Percentiles rank a stretch among this genome's conserved stretches.
Evolutionary conservation across 2,329 filamentous ascomycete species (phyloP).

Genomic region (Sclerotinia minor): DNA sequence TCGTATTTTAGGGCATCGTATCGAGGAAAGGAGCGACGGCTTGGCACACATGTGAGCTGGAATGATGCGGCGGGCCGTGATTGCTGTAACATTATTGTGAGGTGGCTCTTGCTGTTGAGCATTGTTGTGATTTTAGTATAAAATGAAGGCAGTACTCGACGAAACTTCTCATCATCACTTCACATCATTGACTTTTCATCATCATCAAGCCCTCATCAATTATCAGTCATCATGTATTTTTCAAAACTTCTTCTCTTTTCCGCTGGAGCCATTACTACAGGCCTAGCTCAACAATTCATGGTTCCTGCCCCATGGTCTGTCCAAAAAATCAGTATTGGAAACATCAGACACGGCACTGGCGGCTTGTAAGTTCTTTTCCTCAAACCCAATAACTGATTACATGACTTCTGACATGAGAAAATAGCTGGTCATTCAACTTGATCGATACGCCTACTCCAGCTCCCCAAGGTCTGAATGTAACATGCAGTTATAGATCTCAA

Average conservation of each 20-base stretch:
- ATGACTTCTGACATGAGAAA: background rate
- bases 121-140: background rate
- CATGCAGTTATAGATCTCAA: slow-evolving; percentile 26
- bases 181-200: background rate
- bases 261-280: background rate
- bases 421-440: slow-evolving; percentile 31
- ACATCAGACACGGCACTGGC: slow-evolving; percentile 32
- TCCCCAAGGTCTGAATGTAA: slow-evolving; percentile 32
- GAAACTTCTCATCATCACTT: background rate
- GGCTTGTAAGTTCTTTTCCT: slow-evolving; percentile 26
- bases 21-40: background rate
- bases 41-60: slow-evolving; percentile 4
- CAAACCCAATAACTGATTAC: background rate
- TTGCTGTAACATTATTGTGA: background rate
- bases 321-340: slow-evolving; percentile 25
- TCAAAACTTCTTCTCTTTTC: slow-evolving; percentile 10
- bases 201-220: background rate
- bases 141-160: background rate
- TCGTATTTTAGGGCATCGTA: slow-evolving; percentile 13
- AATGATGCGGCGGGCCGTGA: background rate
- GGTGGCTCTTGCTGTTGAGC: background rate
- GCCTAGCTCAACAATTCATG: slow-evolving; percentile 15
- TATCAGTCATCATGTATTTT: slow-evolving; percentile 8
- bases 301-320: slow-evolving; percentile 31
- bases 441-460: slow-evolving; percentile 28